Evolutionary conservation across 2,329 filamentous ascomycete species (phyloP), one percentile per base, ranked within the genome.

Genomic region (Neoascochyta sp.): DNA sequence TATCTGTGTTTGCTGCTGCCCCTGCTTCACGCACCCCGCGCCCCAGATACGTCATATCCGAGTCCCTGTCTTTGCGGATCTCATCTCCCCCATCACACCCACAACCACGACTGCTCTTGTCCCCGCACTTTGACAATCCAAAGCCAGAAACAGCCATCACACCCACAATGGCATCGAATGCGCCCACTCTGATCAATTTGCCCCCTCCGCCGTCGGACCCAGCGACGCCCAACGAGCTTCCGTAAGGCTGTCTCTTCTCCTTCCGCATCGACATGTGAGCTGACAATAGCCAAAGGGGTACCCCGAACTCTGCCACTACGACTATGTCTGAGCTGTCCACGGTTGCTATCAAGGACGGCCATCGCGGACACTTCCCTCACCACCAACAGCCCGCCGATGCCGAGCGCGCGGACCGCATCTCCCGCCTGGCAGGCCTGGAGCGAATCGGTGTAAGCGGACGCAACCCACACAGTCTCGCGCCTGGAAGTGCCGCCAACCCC

Each of bases 271-370:
- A 32, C n/a, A 36, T 16, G 16, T 22, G 24, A 28, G 33, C 46
- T 53, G 34, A 55, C 33, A 19, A 29, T n/a, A n/a, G n/a, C n/a
- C n/a, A n/a, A n/a, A 94, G 87, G 44, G 89, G 90, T 54, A 96
- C 90, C 3, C 90, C 90, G 3, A 95, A 92, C 45, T 94, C 87
- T 47, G 83, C 85, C 22, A 93, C 86, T 3, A 95, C 89, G 9
- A 93, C 88, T 29, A 81, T 96, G 54, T 95, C 87, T 15, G 82
- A 88, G 22, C 76, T 96, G 26, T 94, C 87, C 10, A 95, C 90
- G 11, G 92, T 87, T 9, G 90, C 90, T 29, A 95, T 95, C 73
- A 95, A 95, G 66, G 90, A 96, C 60, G 90, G 90, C 50, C 87
- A 95, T 57, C 85, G 87, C 39, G 90, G 90, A 43, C 80, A 88